These are phyloP conservation scores for Orbilia blumenaviensis DNA, from an alignment of 2,329 filamentous ascomycete genomes.

Conservation along the genomic window DNA sequence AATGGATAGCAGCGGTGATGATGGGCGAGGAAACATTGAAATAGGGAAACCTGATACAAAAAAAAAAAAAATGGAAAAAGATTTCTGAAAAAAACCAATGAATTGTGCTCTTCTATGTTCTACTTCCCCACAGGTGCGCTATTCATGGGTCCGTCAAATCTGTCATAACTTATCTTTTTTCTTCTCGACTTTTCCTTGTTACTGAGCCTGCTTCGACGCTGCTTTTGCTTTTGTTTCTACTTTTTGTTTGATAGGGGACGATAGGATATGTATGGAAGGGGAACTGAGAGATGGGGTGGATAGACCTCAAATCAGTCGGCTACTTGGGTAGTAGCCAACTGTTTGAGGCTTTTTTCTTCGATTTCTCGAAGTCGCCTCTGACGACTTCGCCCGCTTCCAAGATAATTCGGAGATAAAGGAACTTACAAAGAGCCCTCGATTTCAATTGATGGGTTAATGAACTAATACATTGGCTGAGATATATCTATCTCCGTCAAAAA, in stretches of 20 bases:
- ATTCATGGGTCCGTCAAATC: too few relatives aligned
- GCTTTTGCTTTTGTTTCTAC: not conserved
- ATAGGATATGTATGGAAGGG: not conserved
- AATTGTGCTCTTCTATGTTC: constrained; percentile 13
- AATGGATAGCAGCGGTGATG: constrained; percentile 35
- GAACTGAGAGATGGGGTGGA: not conserved
- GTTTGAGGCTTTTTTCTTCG: not conserved
- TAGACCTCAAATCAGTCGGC: not conserved
- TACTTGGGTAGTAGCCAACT: not conserved
- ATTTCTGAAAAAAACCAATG: constrained; percentile 1
- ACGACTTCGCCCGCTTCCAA: not conserved
- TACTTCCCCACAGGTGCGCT: constrained; percentile 13
- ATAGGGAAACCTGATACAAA: not conserved
- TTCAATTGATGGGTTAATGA: constrained; percentile 20
- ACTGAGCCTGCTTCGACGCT: not conserved
- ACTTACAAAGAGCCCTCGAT: constrained; percentile 2
- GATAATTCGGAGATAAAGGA: constrained; percentile 3
- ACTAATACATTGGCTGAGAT: not conserved
- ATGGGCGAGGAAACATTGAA: not conserved
- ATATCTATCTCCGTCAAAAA: not conserved
- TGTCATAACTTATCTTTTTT: constrained; percentile 1
- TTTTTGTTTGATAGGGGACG: not conserved
- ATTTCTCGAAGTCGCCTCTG: not conserved
- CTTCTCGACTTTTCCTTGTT: constrained; percentile 3
- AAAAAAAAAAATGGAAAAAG: not conserved